Percentiles rank a stretch among this genome's conserved stretches.
Evolutionary conservation across 2,329 filamentous ascomycete species (phyloP).

Genomic region (Aquanectria penicillioides): DNA sequence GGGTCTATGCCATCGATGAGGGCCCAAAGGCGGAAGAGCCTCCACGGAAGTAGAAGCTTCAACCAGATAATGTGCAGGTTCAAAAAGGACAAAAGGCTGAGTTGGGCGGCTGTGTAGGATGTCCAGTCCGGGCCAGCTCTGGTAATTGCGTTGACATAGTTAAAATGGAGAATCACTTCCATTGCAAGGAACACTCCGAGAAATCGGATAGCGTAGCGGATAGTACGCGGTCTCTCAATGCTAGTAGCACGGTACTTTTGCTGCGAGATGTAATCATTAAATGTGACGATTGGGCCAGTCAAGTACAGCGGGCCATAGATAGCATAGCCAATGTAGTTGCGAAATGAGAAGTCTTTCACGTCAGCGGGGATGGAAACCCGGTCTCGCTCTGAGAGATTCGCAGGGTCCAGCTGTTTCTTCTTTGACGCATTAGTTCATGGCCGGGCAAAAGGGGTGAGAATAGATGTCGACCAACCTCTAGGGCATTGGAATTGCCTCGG

Average conservation of each 20-base stretch:
- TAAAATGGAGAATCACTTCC: conserved; percentile 90
- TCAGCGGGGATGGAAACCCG: conserved; percentile 81
- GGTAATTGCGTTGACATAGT: conserved; percentile 93
- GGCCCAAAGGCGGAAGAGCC: conserved; percentile 98
- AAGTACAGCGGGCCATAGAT: conserved; percentile 95
- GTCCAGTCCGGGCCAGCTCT: conserved; percentile 83
- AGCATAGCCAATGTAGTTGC: conserved; percentile 88
- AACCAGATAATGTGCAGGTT: conserved; percentile 98
- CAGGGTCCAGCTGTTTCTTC: conserved; percentile 96
- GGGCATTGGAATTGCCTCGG: conserved; percentile 67
- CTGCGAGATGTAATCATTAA: conserved; percentile 97
- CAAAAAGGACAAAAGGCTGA: conserved; percentile 92
- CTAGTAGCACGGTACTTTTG: conserved; percentile 77
- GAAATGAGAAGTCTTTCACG: conserved; percentile 76
- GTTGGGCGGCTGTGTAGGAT: conserved; percentile 85
- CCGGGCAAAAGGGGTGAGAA: neutral
- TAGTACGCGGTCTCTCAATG: conserved; percentile 75
- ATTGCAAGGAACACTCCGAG: conserved; percentile 82
- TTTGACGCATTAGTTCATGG: conserved; percentile 73
- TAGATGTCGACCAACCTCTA: conserved; percentile 80
- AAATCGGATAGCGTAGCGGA: conserved; percentile 87
- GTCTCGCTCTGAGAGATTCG: conserved; percentile 88
- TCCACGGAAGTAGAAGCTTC: conserved; percentile 95
- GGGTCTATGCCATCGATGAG: conserved; percentile 91
- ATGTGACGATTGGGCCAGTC: conserved; percentile 91